phyloP scores from a whole-genome alignment of 148 eudicot species.

The Diospyros kaki region DNA sequence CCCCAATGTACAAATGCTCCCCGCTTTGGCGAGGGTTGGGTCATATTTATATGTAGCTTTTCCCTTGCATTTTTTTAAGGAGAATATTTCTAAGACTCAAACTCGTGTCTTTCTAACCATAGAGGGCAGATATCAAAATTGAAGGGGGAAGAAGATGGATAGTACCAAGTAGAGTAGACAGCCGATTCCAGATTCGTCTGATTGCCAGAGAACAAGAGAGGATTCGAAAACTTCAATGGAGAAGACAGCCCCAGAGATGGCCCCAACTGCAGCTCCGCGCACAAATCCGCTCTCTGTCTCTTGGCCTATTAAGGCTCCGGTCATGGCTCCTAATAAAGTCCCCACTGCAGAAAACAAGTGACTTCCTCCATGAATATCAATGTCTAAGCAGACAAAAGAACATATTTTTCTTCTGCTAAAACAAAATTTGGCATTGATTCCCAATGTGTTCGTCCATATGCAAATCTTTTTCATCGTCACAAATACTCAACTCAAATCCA shows the following conservation, averaged over 20 bases:
- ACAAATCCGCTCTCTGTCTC: constrained; percentile 97
- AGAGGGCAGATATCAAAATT: not conserved
- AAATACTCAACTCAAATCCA: not conserved
- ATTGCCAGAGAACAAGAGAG: constrained; percentile 82
- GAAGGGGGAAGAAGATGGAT: not conserved
- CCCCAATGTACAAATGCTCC: too few species aligned
- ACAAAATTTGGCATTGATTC: too few species aligned
- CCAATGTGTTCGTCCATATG: not conserved
- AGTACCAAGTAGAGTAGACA: constrained; percentile 90
- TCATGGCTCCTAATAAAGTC: constrained; percentile 89
- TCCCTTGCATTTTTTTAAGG: too few species aligned
- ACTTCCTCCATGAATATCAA: not conserved
- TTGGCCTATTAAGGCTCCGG: constrained; percentile 96
- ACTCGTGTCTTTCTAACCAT: too few species aligned
- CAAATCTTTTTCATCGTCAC: constrained; percentile 1
- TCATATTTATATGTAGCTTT: too few species aligned
- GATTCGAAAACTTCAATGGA: constrained; percentile 97
- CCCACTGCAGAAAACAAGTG: constrained; percentile 62
- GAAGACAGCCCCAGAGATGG: constrained; percentile 98
- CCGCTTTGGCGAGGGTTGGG: too few species aligned
- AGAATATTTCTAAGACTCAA: too few species aligned
- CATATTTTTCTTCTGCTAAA: not conserved
- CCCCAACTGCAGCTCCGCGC: constrained; percentile 97
- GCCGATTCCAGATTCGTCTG: constrained; percentile 89
- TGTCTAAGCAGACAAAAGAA: not conserved